A percentile compares a stretch with the other conserved stretches of the same genome.
Evolutionary conservation across 495 filamentous ascomycete species (phyloP).

Genomic region (Neurospora sp.): DNA sequence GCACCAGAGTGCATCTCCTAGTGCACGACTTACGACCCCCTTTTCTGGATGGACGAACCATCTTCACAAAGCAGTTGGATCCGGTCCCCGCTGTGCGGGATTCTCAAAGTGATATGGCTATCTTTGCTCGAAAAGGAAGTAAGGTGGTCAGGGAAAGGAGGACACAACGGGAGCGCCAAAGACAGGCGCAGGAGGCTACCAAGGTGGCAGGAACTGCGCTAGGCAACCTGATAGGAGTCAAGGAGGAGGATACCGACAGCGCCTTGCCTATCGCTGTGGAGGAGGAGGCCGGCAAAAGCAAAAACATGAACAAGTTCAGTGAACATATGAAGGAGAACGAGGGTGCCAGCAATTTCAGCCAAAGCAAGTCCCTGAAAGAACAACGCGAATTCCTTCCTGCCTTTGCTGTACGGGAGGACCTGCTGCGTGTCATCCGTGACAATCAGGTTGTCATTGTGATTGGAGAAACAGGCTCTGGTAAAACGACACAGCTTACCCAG

Average conservation of each 20-base stretch:
- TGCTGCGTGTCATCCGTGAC: conserved; percentile 89
- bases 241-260: conserved; percentile 89
- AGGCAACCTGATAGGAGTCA: conserved; percentile 89
- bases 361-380: conserved; percentile 81
- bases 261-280: conserved; percentile 69
- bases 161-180: conserved; percentile 87
- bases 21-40: conserved; percentile 93
- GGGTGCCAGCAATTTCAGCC: conserved; percentile 85
- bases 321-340: conserved; percentile 82
- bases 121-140: conserved; percentile 94
- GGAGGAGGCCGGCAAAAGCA: conserved; percentile 40
- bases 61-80: conserved; percentile 96
- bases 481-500: conserved; percentile 93
- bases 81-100: conserved; percentile 90
- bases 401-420: conserved; percentile 92
- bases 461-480: conserved; percentile 92
- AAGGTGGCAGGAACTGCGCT: conserved; percentile 85
- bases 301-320: conserved; percentile 69
- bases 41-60: conserved; percentile 86
- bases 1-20: conserved; percentile 78
- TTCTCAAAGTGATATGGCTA: conserved; percentile 97
- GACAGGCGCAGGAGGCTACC: conserved; percentile 91
- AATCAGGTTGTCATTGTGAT: conserved; percentile 97
- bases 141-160: conserved; percentile 83
- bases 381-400: conserved; percentile 92